Base-by-base conservation (phyloP, 495 filamentous ascomycete genomes). In the Chaetomium cochliodes region DNA sequence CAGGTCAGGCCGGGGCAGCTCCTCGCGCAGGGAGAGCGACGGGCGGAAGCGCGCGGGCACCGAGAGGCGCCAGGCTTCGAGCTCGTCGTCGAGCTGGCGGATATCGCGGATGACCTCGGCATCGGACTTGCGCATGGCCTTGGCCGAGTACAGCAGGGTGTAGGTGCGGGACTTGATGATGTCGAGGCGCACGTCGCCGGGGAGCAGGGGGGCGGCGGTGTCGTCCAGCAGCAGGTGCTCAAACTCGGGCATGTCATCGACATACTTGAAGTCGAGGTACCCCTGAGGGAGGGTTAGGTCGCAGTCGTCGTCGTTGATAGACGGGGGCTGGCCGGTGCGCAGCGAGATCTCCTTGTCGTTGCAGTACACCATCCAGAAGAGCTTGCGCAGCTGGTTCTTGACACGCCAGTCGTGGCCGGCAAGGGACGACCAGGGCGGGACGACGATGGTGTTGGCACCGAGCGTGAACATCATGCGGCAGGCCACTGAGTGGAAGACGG, bases 321-420 rank as follows among this genome's bases (percentile, higher is more conserved):
- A 69, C n/a, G 81, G 80, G 9, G 82, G 82, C 65, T 82, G 81
- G 7, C 82, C 83, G 0, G 77, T 83, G 33, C 82, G 78, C 8
- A 84, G 69, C 0, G 78, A 71, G 13, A 84, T 66, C 52, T 84
- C 81, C 64, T 83, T 84, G 57, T 85, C 83, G 37, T 82, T 60
- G 2, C 72, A 77, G 55, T 83, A 85, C 71, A 79, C 79, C 4
- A 84, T 69, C 83, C 82, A 85, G 66, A 85, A 85, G 0, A 85
- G 61, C 52, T 78, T 78, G 0, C 83, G 80, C 0, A 84, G 66
- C 16, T 81, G 79, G 5, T 63, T 64, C 33, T 50, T 65, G 15
- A 22, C 39, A 23, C 56, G 58, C 55, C 30, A 51, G 15, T 25
- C 51, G 15, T 22, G 11, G 53, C 22, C 39, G n/a, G 39, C 15